Percentiles rank a stretch among this genome's conserved stretches.
phyloP scores from a whole-genome alignment of 1,284 basidiomycete species.

The Meira nashicola region DNA sequence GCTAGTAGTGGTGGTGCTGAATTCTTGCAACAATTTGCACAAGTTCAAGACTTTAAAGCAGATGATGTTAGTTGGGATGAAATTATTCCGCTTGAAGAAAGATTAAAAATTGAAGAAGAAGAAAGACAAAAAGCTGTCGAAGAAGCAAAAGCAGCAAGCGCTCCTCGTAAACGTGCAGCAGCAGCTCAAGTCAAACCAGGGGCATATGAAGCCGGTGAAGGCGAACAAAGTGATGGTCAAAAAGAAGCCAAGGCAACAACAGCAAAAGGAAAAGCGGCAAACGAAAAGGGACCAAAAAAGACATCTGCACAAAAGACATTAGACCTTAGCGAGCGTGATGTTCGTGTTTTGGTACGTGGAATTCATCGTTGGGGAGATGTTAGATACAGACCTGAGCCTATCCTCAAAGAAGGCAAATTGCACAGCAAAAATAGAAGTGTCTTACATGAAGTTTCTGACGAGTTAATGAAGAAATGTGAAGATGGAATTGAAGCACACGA shows the following conservation, averaged over 20 bases:
- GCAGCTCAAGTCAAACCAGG: conserved; percentile 67
- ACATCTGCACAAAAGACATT: conserved; percentile 85
- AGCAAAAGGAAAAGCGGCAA: neutral
- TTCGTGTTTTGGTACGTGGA: conserved; percentile 89
- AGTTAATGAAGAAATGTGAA: conserved; percentile 80
- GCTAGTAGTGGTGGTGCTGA: conserved; percentile 93
- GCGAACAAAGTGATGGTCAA: conserved; percentile 56
- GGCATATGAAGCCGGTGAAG: conserved; percentile 70
- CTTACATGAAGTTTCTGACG: conserved; percentile 84
- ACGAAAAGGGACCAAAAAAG: conserved; percentile 51
- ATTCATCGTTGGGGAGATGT: conserved; percentile 98
- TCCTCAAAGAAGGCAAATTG: conserved; percentile 87
- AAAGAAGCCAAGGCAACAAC: conserved; percentile 59
- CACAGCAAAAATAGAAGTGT: conserved; percentile 89
- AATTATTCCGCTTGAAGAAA: conserved; percentile 90
- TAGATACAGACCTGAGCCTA: conserved; percentile 84
- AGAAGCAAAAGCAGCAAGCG: conserved; percentile 57
- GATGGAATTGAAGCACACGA: conserved; percentile 80
- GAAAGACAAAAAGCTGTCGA: conserved; percentile 59
- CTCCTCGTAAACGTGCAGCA: conserved; percentile 66
- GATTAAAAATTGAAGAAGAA: conserved; percentile 69
- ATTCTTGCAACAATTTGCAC: conserved; percentile 91
- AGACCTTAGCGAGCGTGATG: conserved; percentile 93
- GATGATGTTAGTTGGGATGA: conserved; percentile 86
- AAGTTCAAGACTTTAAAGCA: conserved; percentile 95